Evolutionary conservation across 2,329 filamentous ascomycete genomes (phyloP).

Genomic region (Aspergillus sergii): DNA sequence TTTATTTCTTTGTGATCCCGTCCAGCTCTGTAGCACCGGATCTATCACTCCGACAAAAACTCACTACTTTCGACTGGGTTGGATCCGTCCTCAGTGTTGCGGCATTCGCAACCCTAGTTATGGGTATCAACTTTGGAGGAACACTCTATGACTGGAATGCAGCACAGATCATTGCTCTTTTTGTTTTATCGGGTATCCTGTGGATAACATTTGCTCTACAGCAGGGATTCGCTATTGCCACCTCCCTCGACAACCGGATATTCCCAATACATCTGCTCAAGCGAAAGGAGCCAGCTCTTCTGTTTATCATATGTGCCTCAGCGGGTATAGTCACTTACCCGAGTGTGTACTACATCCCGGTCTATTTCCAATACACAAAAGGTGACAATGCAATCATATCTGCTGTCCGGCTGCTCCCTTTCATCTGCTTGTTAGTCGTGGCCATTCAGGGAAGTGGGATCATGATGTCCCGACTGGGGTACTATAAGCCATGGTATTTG

Average conservation of each 20-base stretch:
- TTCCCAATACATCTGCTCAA: conserved; percentile 44
- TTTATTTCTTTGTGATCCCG: conserved; percentile 51
- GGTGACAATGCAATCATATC: conserved; percentile 40
- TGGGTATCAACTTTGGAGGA: conserved; percentile 56
- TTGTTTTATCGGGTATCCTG: conserved; percentile 45
- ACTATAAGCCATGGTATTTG: conserved; percentile 31
- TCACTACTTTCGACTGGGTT: conserved; percentile 48
- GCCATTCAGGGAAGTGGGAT: conserved; percentile 23
- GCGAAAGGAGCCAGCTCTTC: conserved; percentile 40
- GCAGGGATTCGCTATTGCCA: conserved; percentile 50
- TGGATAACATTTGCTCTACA: conserved; percentile 50
- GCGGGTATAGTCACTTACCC: too few relatives aligned
- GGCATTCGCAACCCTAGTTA: conserved; percentile 42
- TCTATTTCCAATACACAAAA: conserved; percentile 57
- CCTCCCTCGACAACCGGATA: conserved; percentile 46
- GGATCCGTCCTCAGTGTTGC: conserved; percentile 50
- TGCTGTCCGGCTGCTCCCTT: conserved; percentile 37
- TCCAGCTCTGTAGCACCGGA: conserved; percentile 26
- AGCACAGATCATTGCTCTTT: conserved; percentile 21
- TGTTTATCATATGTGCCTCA: conserved; percentile 45
- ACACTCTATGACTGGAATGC: conserved; percentile 52
- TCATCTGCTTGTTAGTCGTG: conserved; percentile 29
- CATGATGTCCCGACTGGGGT: conserved; percentile 24
- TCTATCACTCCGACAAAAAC: conserved; percentile 21
- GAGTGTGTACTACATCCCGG: conserved; percentile 55